Evolutionary conservation across 192 early-diverging fungal species (phyloP).

Genomic region (Chytriomyces confervae): DNA sequence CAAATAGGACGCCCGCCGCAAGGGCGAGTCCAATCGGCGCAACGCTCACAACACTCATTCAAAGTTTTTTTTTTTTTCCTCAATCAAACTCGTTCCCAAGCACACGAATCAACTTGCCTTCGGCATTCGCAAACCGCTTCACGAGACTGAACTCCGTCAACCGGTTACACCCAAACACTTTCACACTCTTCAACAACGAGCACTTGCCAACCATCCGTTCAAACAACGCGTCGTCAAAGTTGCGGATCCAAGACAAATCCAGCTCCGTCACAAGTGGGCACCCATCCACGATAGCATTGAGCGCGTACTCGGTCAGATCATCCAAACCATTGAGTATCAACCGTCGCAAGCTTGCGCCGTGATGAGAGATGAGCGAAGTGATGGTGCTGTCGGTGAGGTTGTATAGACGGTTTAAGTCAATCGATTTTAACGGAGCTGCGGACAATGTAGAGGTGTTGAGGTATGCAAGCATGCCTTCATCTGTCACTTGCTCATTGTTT

Average conservation of each 20-base stretch:
- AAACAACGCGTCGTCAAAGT: conserved; percentile 74
- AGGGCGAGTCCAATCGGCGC: background rate
- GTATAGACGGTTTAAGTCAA: conserved; percentile 65
- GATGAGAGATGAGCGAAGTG: conserved; percentile 61
- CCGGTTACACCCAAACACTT: conserved; percentile 77
- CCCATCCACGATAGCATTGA: conserved; percentile 54
- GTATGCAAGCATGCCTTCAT: conserved; percentile 57
- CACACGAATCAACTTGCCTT: conserved; percentile 39
- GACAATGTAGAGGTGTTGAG: conserved; percentile 48
- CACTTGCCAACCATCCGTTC: conserved; percentile 59
- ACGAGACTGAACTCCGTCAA: conserved; percentile 52
- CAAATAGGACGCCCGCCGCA: background rate
- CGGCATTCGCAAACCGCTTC: conserved; percentile 34
- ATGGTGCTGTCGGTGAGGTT: conserved; percentile 69
- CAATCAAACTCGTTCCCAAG: conserved; percentile 56
- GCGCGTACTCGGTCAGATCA: conserved; percentile 59
- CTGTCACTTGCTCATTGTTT: conserved; percentile 67
- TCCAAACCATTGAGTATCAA: conserved; percentile 78
- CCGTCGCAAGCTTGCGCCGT: conserved; percentile 57
- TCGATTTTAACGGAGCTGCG: conserved; percentile 43
- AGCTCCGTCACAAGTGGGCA: conserved; percentile 56
- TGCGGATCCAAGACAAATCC: conserved; percentile 79
- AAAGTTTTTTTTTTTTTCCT: background rate
- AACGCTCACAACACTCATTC: background rate
- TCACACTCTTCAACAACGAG: conserved; percentile 55